Evolutionary conservation across 2,329 filamentous ascomycete genomes (phyloP).

Genomic region (Penicillium sp.): DNA sequence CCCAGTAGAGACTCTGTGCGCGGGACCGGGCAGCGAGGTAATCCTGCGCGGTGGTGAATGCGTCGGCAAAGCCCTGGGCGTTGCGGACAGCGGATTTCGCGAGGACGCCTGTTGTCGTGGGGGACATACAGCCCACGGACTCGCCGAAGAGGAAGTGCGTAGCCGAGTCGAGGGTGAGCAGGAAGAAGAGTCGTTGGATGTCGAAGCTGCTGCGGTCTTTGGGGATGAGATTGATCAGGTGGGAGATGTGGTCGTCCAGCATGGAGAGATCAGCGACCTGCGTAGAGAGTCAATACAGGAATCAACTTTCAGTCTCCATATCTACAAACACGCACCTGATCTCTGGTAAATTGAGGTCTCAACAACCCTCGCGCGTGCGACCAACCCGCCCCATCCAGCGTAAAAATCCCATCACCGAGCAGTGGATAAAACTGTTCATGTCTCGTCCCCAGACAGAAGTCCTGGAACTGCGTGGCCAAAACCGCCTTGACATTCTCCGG

Average conservation of each 20-base stretch:
- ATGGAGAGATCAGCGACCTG: constrained; percentile 65
- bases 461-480: constrained; percentile 76
- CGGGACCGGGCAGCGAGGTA: constrained; percentile 33
- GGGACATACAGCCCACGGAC: constrained; percentile 61
- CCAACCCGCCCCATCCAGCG: constrained; percentile 77
- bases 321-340: constrained; percentile 58
- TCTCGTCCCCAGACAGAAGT: constrained; percentile 78
- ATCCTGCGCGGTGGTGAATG: constrained; percentile 39
- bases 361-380: constrained; percentile 76
- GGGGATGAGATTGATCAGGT: constrained; percentile 65
- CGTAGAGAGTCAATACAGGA: neutral
- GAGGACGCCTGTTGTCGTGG: constrained; percentile 54
- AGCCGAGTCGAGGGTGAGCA: constrained; percentile 78
- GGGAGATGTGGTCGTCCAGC: constrained; percentile 76
- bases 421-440: constrained; percentile 62
- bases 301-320: neutral
- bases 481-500: constrained; percentile 77
- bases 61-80: constrained; percentile 38
- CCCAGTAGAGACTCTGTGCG: constrained; percentile 39
- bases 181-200: constrained; percentile 75
- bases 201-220: constrained; percentile 58
- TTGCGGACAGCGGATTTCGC: constrained; percentile 33
- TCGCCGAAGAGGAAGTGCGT: constrained; percentile 85
- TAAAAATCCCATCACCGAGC: constrained; percentile 55
- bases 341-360: constrained; percentile 81